Conservation (phyloP, 768 basidiomycete species). For the Amanita muscaria region DNA sequence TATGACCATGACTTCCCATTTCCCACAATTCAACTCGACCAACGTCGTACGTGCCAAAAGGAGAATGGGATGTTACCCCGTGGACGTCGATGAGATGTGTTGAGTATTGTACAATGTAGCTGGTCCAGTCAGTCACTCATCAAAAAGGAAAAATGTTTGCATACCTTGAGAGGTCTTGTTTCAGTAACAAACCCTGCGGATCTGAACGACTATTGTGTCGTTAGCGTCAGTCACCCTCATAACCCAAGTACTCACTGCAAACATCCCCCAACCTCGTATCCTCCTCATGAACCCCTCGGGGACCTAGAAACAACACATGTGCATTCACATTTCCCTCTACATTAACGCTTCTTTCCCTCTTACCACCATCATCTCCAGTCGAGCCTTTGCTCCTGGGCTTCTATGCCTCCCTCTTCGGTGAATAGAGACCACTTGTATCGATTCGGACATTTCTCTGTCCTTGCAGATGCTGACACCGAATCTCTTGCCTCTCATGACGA, state of each 20-base stretch:
- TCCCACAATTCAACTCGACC: conserved; percentile 55
- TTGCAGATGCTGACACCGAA: no score
- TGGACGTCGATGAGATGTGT: conserved; percentile 37
- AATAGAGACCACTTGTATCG: no score
- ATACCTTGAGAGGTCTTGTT: conserved; percentile 42
- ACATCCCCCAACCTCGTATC: conserved; percentile 19
- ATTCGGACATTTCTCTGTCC: no score
- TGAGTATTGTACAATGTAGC: conserved; percentile 45
- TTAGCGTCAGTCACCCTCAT: no score
- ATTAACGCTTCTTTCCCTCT: no score
- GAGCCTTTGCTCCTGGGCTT: no score
- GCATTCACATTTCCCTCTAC: conserved; percentile 25
- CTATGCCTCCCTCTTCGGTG: no score
- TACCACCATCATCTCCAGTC: no score
- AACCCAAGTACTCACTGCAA: conserved; percentile 25
- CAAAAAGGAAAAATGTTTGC: neutral
- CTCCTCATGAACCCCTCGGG: conserved; percentile 20
- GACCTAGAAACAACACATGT: conserved; percentile 51
- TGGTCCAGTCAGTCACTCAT: no score
- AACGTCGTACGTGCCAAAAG: conserved; percentile 46
- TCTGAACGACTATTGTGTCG: conserved; percentile 29
- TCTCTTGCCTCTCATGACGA: no score
- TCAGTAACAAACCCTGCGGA: conserved; percentile 36
- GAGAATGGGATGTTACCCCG: conserved; percentile 27
- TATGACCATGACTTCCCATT: conserved; percentile 59